Conservation (phyloP, 1,284 basidiomycete genomes). For the Pseudozyma flocculosa region DNA sequence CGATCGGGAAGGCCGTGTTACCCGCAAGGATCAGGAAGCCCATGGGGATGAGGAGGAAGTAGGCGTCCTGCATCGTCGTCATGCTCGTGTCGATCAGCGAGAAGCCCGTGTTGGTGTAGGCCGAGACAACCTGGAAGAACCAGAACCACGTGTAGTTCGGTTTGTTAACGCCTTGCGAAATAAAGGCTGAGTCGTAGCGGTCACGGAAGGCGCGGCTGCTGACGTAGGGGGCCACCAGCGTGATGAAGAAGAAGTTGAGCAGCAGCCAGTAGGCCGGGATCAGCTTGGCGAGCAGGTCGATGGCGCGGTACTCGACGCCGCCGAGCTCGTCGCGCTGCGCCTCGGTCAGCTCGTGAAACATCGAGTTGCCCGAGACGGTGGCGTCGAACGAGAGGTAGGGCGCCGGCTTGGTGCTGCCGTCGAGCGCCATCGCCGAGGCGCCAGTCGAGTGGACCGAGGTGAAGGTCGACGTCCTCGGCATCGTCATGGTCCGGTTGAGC, state of each 20-base stretch:
- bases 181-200: constrained; percentile 40
- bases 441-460: constrained; percentile 56
- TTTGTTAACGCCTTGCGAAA: constrained; percentile 42
- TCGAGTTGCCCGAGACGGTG: constrained; percentile 69
- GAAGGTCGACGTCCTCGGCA: constrained; percentile 72
- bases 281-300: constrained; percentile 68
- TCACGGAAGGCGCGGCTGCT: constrained; percentile 32
- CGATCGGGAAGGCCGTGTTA: constrained; percentile 71
- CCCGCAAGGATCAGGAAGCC: constrained; percentile 77
- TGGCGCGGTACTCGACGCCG: constrained; percentile 88
- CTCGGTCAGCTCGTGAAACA: constrained; percentile 75
- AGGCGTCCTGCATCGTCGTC: constrained; percentile 82
- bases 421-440: constrained; percentile 18
- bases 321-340: constrained; percentile 88
- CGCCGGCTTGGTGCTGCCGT: constrained; percentile 59
- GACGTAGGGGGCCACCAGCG: constrained; percentile 52
- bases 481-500: constrained; percentile 62
- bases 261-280: constrained; percentile 42
- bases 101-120: constrained; percentile 85
- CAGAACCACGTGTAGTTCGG: constrained; percentile 70
- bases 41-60: constrained; percentile 70
- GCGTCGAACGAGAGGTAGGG: constrained; percentile 80
- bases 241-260: constrained; percentile 25
- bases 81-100: constrained; percentile 87
- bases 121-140: constrained; percentile 79